Conservation (phyloP, 2,329 filamentous ascomycete genomes). For the Verticillium alfalfae region DNA sequence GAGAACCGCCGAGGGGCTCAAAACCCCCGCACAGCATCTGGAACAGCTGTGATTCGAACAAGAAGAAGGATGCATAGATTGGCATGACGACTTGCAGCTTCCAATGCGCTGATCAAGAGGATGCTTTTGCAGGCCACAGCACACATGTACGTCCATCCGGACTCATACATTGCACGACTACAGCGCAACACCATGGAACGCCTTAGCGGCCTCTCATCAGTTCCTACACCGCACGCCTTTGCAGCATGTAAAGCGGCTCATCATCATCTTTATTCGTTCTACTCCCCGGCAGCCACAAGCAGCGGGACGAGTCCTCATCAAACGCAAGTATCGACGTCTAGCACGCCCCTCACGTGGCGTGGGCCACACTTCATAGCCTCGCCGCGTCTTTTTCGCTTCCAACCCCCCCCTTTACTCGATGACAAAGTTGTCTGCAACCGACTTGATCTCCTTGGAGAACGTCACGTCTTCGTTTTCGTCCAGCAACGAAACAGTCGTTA, state of each 20-base stretch:
- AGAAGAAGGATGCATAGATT: too few relatives aligned
- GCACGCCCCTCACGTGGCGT: background rate
- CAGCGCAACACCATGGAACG: too few relatives aligned
- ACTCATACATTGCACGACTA: too few relatives aligned
- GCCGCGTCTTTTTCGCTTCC: background rate
- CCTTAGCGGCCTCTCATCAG: background rate
- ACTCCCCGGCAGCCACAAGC: background rate
- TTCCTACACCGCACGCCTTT: background rate
- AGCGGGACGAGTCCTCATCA: background rate
- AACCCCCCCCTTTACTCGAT: conserved; percentile 55
- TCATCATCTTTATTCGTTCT: background rate
- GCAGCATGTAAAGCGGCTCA: background rate
- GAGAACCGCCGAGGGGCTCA: too few relatives aligned
- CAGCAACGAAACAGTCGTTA: conserved; percentile 63
- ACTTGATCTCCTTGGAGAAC: conserved; percentile 79
- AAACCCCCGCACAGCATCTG: too few relatives aligned
- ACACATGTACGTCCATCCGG: too few relatives aligned
- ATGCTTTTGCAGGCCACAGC: too few relatives aligned
- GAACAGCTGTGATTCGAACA: too few relatives aligned
- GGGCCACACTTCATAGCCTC: background rate
- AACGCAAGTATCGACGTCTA: background rate
- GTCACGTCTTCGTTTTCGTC: conserved; percentile 74
- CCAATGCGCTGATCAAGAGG: too few relatives aligned
- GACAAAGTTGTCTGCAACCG: conserved; percentile 67
- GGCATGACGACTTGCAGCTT: too few relatives aligned